Percentiles rank a stretch among this genome's conserved stretches.
Evolutionary conservation across 2,329 filamentous ascomycete species (phyloP).

Genomic region (Samsoniella hepiali): DNA sequence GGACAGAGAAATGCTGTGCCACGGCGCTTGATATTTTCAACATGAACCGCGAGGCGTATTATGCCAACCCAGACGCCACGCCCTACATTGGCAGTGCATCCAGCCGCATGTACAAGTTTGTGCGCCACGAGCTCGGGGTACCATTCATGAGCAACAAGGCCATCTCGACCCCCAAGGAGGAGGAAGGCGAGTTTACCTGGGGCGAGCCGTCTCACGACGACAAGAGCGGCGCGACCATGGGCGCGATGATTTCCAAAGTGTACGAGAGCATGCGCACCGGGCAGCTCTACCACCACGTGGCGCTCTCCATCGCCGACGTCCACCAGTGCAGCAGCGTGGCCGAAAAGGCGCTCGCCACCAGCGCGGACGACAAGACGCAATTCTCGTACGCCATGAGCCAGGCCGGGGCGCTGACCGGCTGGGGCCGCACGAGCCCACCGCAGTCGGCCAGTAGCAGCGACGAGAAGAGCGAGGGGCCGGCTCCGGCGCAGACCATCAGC

Average conservation of each 20-base stretch:
- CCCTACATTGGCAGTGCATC: not conserved
- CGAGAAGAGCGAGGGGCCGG: not conserved
- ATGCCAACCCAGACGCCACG: not conserved
- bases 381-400: not conserved
- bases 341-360: not conserved
- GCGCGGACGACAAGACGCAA: not conserved
- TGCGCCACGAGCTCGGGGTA: not conserved
- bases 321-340: not conserved
- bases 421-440: not conserved
- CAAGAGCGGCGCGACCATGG: not conserved
- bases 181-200: not conserved
- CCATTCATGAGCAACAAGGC: not conserved
- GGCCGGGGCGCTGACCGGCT: not conserved
- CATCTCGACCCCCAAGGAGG: not conserved
- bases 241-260: not conserved
- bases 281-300: not conserved
- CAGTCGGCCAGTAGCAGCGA: not conserved
- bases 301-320: not conserved
- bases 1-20: not conserved
- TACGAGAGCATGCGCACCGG: not conserved
- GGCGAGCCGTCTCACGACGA: not conserved
- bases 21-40: not conserved
- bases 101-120: not conserved
- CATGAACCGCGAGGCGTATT: not conserved
- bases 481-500: not conserved